Percentiles rank a stretch among this genome's conserved stretches.
Evolutionary conservation across 108 stramenopile species (phyloP).

Genomic region (Aurantiochytrium sp.): DNA sequence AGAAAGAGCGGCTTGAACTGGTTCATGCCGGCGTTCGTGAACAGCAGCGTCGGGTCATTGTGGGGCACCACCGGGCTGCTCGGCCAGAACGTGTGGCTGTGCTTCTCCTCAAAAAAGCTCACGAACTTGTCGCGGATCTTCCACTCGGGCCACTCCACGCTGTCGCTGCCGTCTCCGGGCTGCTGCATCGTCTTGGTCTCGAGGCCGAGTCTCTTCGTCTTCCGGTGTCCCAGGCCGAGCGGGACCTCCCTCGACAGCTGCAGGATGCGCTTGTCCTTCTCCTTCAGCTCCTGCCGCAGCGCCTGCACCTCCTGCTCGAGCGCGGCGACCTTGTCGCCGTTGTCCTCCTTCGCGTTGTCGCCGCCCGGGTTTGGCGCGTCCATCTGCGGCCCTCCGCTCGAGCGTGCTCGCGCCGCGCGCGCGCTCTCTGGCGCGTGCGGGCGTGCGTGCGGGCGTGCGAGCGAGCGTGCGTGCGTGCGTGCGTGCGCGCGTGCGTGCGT

Average conservation of each 20-base stretch:
- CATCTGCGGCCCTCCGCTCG: no score
- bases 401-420: no score
- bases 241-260: background rate
- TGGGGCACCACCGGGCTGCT: constrained; percentile 94
- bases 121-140: constrained; percentile 91
- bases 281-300: background rate
- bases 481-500: no score
- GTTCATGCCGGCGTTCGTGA: constrained; percentile 99
- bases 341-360: no score
- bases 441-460: no score
- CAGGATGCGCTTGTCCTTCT: background rate
- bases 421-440: no score
- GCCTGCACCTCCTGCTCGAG: background rate
- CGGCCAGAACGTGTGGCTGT: constrained; percentile 76
- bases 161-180: background rate
- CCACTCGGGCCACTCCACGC: constrained; percentile 79
- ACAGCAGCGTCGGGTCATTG: constrained; percentile 97
- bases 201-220: background rate
- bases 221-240: background rate
- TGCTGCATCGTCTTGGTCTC: background rate
- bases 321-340: background rate
- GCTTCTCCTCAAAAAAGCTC: constrained; percentile 77
- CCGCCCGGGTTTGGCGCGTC: no score
- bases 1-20: constrained; percentile 98
- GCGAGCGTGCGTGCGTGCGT: no score